Evolutionary conservation across 768 basidiomycete genomes (phyloP).

Genomic region (Leccinum rimulosum): DNA sequence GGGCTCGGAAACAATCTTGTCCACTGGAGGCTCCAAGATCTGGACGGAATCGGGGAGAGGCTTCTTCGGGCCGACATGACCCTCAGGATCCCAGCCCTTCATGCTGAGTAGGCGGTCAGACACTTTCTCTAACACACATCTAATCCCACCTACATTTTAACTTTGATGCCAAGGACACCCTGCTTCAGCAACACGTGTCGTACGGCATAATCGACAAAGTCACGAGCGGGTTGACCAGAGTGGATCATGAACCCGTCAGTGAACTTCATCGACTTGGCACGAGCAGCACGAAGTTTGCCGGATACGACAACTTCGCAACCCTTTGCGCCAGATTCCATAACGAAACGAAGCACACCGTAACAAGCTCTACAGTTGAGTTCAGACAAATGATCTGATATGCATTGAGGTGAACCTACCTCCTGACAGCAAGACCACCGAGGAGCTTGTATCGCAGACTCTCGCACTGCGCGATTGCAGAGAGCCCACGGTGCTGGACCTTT

Average conservation of each 20-base stretch:
- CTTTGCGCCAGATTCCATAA: constrained; percentile 99
- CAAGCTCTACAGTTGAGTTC: constrained; percentile 61
- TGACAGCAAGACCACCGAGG: constrained; percentile 97
- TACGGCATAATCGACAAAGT: constrained; percentile 97
- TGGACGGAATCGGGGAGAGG: constrained; percentile 94
- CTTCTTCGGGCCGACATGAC: constrained; percentile 82
- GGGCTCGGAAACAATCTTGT: constrained; percentile 88
- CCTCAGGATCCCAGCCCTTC: constrained; percentile 95
- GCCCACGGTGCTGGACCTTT: constrained; percentile 97
- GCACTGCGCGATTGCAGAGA: constrained; percentile 98
- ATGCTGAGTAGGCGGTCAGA: constrained; percentile 56
- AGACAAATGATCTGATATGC: not conserved
- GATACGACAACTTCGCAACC: constrained; percentile 99
- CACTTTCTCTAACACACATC: not conserved
- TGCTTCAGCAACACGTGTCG: constrained; percentile 97
- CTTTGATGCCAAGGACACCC: constrained; percentile 99
- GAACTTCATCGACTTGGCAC: constrained; percentile 99
- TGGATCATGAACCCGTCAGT: constrained; percentile 99
- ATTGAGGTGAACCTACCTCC: constrained; percentile 61
- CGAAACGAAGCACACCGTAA: constrained; percentile 99
- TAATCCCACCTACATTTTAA: constrained; percentile 79
- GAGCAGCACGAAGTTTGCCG: constrained; percentile 98
- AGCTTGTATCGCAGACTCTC: constrained; percentile 99
- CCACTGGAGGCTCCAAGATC: constrained; percentile 84
- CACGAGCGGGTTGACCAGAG: constrained; percentile 95